phyloP scores from a whole-genome alignment of 1,139 yeast genomes.

The Barnettozyma hawaiiensis region DNA sequence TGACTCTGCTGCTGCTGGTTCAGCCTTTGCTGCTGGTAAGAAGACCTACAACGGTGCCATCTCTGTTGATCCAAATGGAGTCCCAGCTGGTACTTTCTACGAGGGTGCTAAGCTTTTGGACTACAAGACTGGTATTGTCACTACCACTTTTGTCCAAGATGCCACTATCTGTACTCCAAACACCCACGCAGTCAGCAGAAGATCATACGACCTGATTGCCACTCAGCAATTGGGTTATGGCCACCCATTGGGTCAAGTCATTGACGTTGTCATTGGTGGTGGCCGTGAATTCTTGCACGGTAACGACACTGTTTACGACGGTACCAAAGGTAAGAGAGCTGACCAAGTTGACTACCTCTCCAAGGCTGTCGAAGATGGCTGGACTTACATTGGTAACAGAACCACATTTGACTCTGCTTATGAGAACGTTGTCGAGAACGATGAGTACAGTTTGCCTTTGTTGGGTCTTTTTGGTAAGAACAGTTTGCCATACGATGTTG shows the following conservation, averaged over 20 bases:
- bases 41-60: constrained; percentile 26
- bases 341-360: constrained; percentile 23
- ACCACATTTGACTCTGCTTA: constrained; percentile 16
- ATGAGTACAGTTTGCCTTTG: constrained; percentile 19
- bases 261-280: constrained; percentile 25
- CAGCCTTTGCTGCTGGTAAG: constrained; percentile 21
- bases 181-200: constrained; percentile 21
- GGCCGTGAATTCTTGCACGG: constrained; percentile 25
- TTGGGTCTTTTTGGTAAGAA: constrained; percentile 19
- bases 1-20: constrained; percentile 26
- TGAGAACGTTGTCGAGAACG: constrained; percentile 5
- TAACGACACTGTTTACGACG: constrained; percentile 18
- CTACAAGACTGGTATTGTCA: constrained; percentile 24
- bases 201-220: constrained; percentile 20
- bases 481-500: constrained; percentile 21
- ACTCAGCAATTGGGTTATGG: constrained; percentile 23
- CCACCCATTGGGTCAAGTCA: constrained; percentile 24
- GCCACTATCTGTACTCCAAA: constrained; percentile 26
- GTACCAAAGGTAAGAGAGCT: constrained; percentile 18
- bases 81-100: constrained; percentile 25
- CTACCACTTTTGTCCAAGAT: constrained; percentile 26
- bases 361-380: constrained; percentile 22
- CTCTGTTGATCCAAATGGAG: constrained; percentile 22
- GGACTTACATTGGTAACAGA: constrained; percentile 24
- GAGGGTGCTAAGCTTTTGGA: constrained; percentile 24